These are phyloP conservation scores for Vitellaria paradoxa DNA, from an alignment of 179 eudicot genomes.

Conservation along the genomic window DNA sequence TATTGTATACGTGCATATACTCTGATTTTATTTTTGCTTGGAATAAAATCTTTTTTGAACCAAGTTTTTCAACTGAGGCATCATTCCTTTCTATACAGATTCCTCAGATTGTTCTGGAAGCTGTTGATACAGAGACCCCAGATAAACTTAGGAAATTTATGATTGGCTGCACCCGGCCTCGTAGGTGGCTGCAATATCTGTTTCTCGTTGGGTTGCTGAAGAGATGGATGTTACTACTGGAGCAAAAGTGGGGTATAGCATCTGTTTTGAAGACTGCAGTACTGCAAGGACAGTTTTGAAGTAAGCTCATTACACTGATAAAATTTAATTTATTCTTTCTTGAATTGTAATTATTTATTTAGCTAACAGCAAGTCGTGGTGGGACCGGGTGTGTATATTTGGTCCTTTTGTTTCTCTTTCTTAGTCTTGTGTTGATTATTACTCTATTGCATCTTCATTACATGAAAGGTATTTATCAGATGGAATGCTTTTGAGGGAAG, in stretches of 20 bases:
- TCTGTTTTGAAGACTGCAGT: conserved; percentile 96
- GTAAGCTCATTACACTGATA: conserved; percentile 31
- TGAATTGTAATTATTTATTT: background rate
- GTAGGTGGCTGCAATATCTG: conserved; percentile 99
- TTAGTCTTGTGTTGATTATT: background rate
- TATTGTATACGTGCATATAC: too few species aligned
- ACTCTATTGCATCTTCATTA: background rate
- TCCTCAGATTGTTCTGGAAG: conserved; percentile 94
- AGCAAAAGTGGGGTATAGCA: conserved; percentile 97
- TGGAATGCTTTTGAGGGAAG: conserved; percentile 98
- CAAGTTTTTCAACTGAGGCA: background rate
- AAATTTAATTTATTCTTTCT: background rate
- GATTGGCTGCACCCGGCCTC: conserved; percentile 94
- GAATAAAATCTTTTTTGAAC: too few species aligned
- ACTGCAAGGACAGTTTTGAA: conserved; percentile 83
- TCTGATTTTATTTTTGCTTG: too few species aligned
- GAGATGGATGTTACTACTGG: conserved; percentile 98
- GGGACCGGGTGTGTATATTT: background rate
- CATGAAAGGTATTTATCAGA: conserved; percentile 80
- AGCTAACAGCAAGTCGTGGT: background rate
- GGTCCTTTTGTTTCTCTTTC: background rate
- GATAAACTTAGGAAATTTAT: conserved; percentile 71
- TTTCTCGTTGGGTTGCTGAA: conserved; percentile 94
- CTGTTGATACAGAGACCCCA: conserved; percentile 59
- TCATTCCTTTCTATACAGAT: conserved; percentile 43